Conservation (phyloP, 176 grass and related monocot species). For the Oryza longistaminata region DNA sequence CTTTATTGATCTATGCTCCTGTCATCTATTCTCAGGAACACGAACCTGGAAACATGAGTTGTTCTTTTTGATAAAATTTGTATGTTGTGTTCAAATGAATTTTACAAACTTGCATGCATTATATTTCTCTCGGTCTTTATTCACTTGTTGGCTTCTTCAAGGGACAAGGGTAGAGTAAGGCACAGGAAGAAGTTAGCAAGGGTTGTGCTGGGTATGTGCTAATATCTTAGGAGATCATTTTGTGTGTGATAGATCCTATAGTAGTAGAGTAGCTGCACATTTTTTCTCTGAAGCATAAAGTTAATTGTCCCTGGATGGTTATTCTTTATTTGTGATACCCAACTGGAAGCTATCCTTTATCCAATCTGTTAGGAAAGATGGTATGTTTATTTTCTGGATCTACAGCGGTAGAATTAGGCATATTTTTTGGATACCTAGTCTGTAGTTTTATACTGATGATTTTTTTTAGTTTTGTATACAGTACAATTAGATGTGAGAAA, state of each 20-base stretch:
- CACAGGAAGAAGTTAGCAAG: not conserved
- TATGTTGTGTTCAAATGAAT: not conserved
- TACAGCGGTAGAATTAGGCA: not conserved
- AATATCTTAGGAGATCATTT: not conserved
- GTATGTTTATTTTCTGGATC: not conserved
- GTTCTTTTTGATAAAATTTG: not conserved
- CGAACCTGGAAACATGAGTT: not conserved
- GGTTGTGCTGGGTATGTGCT: not conserved
- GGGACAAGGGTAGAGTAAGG: not conserved
- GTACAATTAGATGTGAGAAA: not conserved
- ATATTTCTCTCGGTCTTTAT: not conserved
- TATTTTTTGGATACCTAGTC: not conserved
- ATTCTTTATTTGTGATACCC: conserved; percentile 23
- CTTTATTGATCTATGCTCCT: too few relatives aligned
- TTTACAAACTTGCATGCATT: not conserved
- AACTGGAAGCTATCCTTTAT: conserved; percentile 35
- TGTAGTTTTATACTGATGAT: not conserved
- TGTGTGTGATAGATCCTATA: not conserved
- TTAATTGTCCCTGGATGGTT: conserved; percentile 9
- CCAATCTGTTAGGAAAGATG: not conserved
- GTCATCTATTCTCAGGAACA: not conserved
- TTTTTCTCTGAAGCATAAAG: conserved; percentile 26
- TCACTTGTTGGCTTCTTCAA: not conserved
- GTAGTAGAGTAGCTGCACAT: not conserved
- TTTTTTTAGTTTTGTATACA: not conserved